phyloP scores from a whole-genome alignment of 306 rosid species.

The Medicago lupulina region DNA sequence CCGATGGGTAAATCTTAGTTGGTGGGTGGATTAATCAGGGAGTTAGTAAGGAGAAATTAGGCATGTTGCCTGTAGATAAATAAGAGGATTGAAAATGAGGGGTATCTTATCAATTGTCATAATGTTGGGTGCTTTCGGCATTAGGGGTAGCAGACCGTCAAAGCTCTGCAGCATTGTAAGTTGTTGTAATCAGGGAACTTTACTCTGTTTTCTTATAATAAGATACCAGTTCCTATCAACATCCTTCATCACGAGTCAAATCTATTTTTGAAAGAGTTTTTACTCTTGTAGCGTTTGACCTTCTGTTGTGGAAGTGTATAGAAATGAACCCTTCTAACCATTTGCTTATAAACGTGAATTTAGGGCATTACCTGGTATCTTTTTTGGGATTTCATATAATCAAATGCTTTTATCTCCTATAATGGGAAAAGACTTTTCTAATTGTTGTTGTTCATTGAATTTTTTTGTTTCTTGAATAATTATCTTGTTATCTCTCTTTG shows the following conservation, averaged over 20 bases:
- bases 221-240: conserved; percentile 1
- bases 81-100: conserved; percentile 1
- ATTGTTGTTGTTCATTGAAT: conserved; percentile 9
- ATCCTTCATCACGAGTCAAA: conserved; percentile 30
- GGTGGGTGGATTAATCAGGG: background rate
- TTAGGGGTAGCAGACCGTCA: background rate
- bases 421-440: background rate
- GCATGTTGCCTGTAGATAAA: background rate
- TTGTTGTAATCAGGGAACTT: conserved; percentile 2
- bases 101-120: background rate
- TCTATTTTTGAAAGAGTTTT: background rate
- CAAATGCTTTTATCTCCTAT: background rate
- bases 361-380: background rate
- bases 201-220: background rate
- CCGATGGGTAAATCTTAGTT: background rate
- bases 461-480: conserved; percentile 33
- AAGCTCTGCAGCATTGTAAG: conserved; percentile 10
- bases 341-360: conserved; percentile 28
- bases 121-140: conserved; percentile 4
- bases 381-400: conserved; percentile 18
- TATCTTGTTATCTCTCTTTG: background rate
- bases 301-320: conserved; percentile 27
- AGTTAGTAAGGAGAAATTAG: background rate
- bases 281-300: background rate
- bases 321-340: conserved; percentile 22